Conservation (phyloP, 208 protist species). For the Trypanosoma lewisi region DNA sequence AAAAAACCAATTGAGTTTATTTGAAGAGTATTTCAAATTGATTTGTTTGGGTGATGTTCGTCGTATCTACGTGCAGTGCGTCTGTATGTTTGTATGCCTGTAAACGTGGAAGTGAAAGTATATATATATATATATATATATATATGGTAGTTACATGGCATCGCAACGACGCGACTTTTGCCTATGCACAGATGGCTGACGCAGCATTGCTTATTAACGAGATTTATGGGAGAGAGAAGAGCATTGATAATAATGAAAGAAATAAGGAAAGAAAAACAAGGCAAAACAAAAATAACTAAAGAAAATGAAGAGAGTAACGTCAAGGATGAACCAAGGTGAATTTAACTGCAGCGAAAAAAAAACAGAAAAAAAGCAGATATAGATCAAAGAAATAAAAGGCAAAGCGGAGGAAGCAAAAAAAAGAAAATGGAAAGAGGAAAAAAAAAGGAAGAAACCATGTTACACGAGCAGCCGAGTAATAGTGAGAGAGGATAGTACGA, state of each 20-base stretch:
- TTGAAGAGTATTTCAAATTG: too few species aligned
- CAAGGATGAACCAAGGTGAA: not conserved
- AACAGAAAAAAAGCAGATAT: conserved; percentile 4
- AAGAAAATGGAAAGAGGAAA: conserved; percentile 1
- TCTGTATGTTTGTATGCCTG: too few species aligned
- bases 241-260: too few species aligned
- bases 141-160: too few species aligned
- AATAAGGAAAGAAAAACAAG: not conserved
- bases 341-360: not conserved
- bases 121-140: too few species aligned
- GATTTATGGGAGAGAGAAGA: not conserved
- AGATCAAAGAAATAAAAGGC: not conserved
- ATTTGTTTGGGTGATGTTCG: too few species aligned
- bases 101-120: too few species aligned
- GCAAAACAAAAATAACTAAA: conserved; percentile 2
- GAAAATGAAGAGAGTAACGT: not conserved
- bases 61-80: too few species aligned
- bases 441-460: not conserved
- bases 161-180: too few species aligned
- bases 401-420: not conserved
- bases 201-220: not conserved
- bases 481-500: not conserved
- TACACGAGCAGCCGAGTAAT: not conserved
- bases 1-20: too few species aligned
- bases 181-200: too few species aligned